Evolutionary conservation across 2,329 filamentous ascomycete species (phyloP).

Genomic region (Colletotrichum caudatum): DNA sequence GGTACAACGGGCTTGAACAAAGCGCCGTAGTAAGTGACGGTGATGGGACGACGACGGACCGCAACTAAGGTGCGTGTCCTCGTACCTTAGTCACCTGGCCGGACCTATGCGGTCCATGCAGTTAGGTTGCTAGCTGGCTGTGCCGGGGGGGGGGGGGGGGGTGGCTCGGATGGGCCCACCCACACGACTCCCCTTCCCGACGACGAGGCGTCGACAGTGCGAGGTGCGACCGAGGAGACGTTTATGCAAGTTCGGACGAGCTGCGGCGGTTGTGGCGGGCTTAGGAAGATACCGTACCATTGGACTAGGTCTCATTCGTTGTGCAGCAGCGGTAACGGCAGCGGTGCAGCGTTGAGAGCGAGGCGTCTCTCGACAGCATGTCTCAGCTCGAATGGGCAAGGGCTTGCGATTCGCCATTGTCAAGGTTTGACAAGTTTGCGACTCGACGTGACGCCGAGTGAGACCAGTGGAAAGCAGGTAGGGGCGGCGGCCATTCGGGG

Average conservation of each 20-base stretch:
- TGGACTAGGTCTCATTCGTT: conserved; percentile 14
- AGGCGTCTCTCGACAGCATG: conserved; percentile 1
- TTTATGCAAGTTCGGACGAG: neutral
- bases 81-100: neutral
- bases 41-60: neutral
- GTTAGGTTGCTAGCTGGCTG: conserved; percentile 15
- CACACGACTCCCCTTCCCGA: conserved; percentile 7
- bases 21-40: neutral
- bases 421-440: conserved; percentile 23
- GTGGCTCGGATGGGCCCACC: conserved; percentile 20
- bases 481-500: conserved; percentile 15
- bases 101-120: neutral
- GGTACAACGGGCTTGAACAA: neutral
- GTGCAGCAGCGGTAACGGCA: conserved; percentile 24
- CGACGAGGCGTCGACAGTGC: conserved; percentile 4
- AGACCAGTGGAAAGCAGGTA: conserved; percentile 25
- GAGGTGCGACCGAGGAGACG: neutral
- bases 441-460: conserved; percentile 23
- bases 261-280: conserved; percentile 6
- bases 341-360: conserved; percentile 7
- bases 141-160: conserved; percentile 1
- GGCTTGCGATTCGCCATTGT: conserved; percentile 23
- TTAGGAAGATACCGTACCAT: neutral
- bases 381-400: conserved; percentile 23
- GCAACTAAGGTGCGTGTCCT: neutral